Conservation (phyloP, 495 filamentous ascomycete species). For the Neurospora sp. region DNA sequence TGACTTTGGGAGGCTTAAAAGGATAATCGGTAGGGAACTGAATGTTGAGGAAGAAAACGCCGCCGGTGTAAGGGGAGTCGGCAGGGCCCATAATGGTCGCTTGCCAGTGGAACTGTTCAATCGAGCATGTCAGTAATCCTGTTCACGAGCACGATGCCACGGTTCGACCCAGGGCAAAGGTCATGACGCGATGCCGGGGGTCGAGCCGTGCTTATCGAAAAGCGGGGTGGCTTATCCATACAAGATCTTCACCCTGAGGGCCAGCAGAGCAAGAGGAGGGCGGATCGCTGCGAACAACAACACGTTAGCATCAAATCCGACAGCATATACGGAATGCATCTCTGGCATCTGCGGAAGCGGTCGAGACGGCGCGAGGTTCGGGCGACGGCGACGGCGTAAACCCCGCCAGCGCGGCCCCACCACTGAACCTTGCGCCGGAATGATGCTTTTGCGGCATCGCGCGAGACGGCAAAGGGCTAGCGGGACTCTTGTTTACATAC, state of each 20-base stretch:
- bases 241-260: conserved; percentile 92
- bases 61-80: conserved; percentile 93
- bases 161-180: not conserved
- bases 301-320: conserved; percentile 29
- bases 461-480: conserved; percentile 4
- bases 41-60: conserved; percentile 96
- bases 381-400: not conserved
- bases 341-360: not conserved
- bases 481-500: conserved; percentile 46
- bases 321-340: not conserved
- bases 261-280: conserved; percentile 98
- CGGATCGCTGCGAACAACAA: conserved; percentile 60
- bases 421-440: conserved; percentile 9
- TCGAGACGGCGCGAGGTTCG: not conserved
- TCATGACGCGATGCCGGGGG: not conserved
- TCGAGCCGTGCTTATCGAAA: conserved; percentile 4
- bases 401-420: conserved; percentile 18
- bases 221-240: conserved; percentile 42
- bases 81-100: conserved; percentile 99
- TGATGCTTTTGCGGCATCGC: conserved; percentile 7
- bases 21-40: conserved; percentile 99
- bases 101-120: conserved; percentile 93
- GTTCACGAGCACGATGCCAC: not conserved
- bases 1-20: conserved; percentile 99
- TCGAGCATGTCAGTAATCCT: conserved; percentile 21